Conservation (phyloP, 495 filamentous ascomycete genomes). For the Penicillium canescens region DNA sequence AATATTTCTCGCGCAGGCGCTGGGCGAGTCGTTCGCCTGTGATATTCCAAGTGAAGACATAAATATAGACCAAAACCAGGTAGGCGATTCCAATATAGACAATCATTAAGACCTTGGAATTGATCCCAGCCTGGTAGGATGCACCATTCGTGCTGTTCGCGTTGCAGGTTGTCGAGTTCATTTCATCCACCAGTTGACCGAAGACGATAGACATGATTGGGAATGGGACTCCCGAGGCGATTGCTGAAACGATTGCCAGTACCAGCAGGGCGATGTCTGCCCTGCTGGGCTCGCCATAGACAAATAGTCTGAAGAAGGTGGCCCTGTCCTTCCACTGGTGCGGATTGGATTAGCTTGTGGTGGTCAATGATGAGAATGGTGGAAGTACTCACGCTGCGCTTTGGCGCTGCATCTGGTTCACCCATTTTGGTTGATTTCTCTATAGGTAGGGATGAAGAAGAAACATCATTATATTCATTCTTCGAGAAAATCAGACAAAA, state of each 20-base stretch:
- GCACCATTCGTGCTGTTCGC: conserved; percentile 10
- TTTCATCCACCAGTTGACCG: conserved; percentile 62
- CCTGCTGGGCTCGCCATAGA: conserved; percentile 6
- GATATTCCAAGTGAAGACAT: conserved; percentile 54
- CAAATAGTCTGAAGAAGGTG: neutral
- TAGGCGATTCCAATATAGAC: conserved; percentile 62
- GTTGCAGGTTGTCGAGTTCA: conserved; percentile 56
- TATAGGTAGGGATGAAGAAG: neutral
- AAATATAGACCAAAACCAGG: conserved; percentile 56
- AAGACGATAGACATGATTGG: conserved; percentile 66
- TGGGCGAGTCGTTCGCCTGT: conserved; percentile 59
- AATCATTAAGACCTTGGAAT: conserved; percentile 57
- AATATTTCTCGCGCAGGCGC: conserved; percentile 57
- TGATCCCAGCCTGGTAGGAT: conserved; percentile 44
- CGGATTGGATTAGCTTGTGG: neutral
- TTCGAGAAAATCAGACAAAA: neutral
- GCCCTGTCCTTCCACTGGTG: conserved; percentile 1
- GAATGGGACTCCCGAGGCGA: conserved; percentile 64
- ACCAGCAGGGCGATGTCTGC: conserved; percentile 50
- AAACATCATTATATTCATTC: neutral
- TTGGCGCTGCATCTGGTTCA: neutral
- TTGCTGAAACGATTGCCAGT: conserved; percentile 49
- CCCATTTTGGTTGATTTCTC: neutral
- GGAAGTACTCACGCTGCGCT: neutral
- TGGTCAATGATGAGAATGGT: neutral